Conservation (phyloP, 1,284 basidiomycete species). For the Sporisorium scitamineum region DNA sequence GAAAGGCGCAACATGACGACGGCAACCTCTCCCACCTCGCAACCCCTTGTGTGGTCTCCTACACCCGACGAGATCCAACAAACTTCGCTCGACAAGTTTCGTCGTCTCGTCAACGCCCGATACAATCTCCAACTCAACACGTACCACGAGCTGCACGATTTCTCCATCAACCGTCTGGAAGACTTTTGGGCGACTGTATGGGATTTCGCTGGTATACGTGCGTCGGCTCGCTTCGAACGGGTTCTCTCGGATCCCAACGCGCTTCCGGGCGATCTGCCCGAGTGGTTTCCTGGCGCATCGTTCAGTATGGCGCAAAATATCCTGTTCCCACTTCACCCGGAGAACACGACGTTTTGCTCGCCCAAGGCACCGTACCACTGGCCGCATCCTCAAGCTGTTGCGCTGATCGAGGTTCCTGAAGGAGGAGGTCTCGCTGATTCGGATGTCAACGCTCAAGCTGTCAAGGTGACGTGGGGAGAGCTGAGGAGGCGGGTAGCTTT, state of each 20-base stretch:
- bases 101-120: conserved; percentile 40
- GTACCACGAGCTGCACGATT: conserved; percentile 51
- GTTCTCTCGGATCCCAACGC: conserved; percentile 48
- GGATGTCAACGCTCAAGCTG: conserved; percentile 7
- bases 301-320: conserved; percentile 52
- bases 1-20: conserved; percentile 8
- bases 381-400: conserved; percentile 24
- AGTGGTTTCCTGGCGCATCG: conserved; percentile 45
- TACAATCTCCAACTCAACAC: conserved; percentile 37
- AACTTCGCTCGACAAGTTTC: conserved; percentile 50
- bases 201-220: conserved; percentile 50
- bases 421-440: conserved; percentile 37
- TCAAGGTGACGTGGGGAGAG: conserved; percentile 46
- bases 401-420: conserved; percentile 47
- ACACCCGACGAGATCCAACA: conserved; percentile 21
- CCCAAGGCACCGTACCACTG: conserved; percentile 46
- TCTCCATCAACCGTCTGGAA: conserved; percentile 42
- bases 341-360: conserved; percentile 43
- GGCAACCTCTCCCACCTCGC: conserved; percentile 9
- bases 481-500: conserved; percentile 41
- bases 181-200: conserved; percentile 52
- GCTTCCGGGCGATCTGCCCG: conserved; percentile 44
- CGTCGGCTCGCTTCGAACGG: conserved; percentile 25
- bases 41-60: conserved; percentile 49
- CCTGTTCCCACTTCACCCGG: conserved; percentile 55